A percentile compares a stretch with the other conserved stretches of the same genome.
Conservation (phyloP, 345 rosid genomes). For the Populus simonii region DNA sequence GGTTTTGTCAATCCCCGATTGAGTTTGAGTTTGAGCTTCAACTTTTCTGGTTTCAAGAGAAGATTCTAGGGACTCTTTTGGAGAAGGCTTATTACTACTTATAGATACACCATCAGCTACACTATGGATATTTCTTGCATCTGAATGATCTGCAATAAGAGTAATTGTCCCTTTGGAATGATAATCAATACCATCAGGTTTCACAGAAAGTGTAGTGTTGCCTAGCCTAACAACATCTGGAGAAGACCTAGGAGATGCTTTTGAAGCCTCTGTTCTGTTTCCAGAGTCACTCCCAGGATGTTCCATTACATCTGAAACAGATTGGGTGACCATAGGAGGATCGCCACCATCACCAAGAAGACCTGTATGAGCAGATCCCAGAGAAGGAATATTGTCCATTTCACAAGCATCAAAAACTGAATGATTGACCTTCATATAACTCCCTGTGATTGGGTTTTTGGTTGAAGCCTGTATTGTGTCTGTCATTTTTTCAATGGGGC, state of each 20-base stretch:
- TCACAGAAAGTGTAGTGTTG: constrained; percentile 1
- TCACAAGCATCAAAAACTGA: constrained; percentile 5
- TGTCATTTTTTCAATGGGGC: constrained; percentile 19
- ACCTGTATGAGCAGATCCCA: constrained; percentile 12
- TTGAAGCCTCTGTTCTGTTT: constrained; percentile 4
- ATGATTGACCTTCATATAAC: background rate
- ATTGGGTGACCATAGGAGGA: background rate
- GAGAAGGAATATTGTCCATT: constrained; percentile 10
- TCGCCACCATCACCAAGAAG: constrained; percentile 9
- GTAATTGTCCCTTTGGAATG: background rate
- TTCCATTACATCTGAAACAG: constrained; percentile 7
- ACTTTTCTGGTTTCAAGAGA: background rate
- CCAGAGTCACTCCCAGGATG: constrained; percentile 8
- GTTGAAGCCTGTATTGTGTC: constrained; percentile 10
- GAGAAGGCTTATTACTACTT: background rate
- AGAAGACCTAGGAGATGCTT: constrained; percentile 5
- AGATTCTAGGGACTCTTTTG: background rate
- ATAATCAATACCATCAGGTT: constrained; percentile 13
- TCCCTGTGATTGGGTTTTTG: background rate
- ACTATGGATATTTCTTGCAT: background rate
- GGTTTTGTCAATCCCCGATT: background rate
- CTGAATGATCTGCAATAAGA: constrained; percentile 1
- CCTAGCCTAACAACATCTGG: background rate
- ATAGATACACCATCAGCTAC: background rate
- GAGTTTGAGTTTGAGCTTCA: constrained; percentile 8